Base-by-base conservation (phyloP, 208 protist species). In the Leishmania martiniquensis region DNA sequence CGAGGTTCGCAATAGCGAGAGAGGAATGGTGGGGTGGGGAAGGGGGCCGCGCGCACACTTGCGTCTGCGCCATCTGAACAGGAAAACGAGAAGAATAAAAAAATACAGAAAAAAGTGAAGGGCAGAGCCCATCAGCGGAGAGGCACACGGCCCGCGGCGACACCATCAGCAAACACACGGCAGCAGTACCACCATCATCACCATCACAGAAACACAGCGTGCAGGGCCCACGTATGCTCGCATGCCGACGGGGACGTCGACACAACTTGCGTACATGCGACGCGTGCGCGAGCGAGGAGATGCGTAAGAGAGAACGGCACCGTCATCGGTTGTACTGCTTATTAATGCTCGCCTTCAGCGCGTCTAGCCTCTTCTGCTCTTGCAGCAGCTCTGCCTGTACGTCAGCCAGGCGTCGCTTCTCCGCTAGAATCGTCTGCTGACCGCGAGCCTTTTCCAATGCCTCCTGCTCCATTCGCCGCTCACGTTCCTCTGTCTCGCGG, bases 341-440 rank as follows among this genome's bases (percentile, higher is more conserved):
- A 82, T 91, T 84, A 78, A 97, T 95, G 75, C 77, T 81, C 0
- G 74, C 69, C 67, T 89, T 89, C 17, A 97, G 80, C 1, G 67
- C 37, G 4, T 90, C 88, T 9, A 97, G 81, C 22, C 17, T 76
- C 15, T 79, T 75, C 57, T 88, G 75, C 44, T 89, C 77, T 34
- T 75, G 74, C 39, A 60, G 70, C 42, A 95, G 80, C 73, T 90
- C 81, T 39, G 83, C 82, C 54, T 86, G 83, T 39, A 87, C 84
- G 15, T 86, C 75, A 3, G 87, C 63, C 25, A 95, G 82, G 9
- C 87, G 76, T 12, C 59, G 76, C 42, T 84, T 85, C 77, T 96
- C 89, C 20, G 85, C 82, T 1, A 81, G 83, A 42, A 93, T 80
- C 22, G 88, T 84, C 54, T 89, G 76, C 44, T 86, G 83, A 13